Conservation (phyloP, 1,284 basidiomycete genomes). For the Sparassis latifolia region DNA sequence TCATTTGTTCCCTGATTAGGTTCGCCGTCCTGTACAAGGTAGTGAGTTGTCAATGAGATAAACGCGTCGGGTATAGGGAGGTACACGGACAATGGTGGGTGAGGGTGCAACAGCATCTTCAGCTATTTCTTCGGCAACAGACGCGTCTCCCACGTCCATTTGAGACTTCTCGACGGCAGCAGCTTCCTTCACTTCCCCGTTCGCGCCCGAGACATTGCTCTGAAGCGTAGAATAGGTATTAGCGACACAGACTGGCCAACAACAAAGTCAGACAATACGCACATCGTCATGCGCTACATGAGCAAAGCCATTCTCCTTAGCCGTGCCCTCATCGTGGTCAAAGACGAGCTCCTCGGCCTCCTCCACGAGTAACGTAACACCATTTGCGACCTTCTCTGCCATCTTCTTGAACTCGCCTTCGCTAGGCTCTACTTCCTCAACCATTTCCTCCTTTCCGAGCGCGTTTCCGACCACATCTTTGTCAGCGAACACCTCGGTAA, state of each 20-base stretch:
- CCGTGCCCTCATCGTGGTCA: background rate
- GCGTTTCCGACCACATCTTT: constrained; percentile 3
- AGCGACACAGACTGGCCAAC: too few relatives aligned
- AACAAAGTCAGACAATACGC: too few relatives aligned
- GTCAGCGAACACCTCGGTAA: constrained; percentile 6
- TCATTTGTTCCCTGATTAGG: too few relatives aligned
- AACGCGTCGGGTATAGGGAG: too few relatives aligned
- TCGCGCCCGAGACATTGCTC: background rate
- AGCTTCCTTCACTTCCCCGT: background rate
- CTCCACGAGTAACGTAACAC: background rate
- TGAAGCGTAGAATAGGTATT: too few relatives aligned
- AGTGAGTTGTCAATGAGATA: too few relatives aligned
- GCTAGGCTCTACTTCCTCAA: background rate
- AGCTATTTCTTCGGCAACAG: background rate
- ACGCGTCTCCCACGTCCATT: background rate
- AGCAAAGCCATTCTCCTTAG: background rate
- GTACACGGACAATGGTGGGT: too few relatives aligned
- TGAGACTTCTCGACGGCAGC: background rate
- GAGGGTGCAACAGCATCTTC: background rate
- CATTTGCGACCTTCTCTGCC: background rate
- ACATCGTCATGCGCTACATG: too few relatives aligned
- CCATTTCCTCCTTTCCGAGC: constrained; percentile 5
- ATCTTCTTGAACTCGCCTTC: background rate
- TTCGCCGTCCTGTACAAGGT: too few relatives aligned
- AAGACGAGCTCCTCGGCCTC: too few relatives aligned